Percentiles rank a stretch among this genome's conserved stretches.
Evolutionary conservation across 129 eudicot species (phyloP).

Genomic region (Centaurea solstitialis): DNA sequence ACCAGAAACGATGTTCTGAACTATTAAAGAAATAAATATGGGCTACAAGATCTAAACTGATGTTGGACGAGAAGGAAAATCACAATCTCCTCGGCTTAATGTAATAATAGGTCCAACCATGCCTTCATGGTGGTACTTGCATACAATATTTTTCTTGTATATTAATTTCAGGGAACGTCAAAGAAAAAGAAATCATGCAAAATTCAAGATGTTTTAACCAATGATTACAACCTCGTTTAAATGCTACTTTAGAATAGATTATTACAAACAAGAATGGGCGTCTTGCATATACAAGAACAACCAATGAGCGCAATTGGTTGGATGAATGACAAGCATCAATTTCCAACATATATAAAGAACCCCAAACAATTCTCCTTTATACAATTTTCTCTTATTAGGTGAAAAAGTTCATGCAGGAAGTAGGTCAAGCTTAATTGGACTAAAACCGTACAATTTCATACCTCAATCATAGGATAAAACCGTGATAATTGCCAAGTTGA

Average conservation of each 20-base stretch:
- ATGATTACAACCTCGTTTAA: neutral
- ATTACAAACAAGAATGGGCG: neutral
- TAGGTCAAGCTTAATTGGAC: neutral
- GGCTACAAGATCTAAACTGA: neutral
- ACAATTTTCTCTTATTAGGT: neutral
- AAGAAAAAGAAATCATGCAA: neutral
- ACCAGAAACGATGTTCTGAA: neutral
- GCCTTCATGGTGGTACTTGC: neutral
- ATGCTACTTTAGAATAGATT: neutral
- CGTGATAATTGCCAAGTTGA: conserved; percentile 91
- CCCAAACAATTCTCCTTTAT: neutral
- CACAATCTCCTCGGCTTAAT: neutral
- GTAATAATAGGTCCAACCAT: neutral
- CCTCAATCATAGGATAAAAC: conserved; percentile 95
- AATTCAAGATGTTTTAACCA: neutral
- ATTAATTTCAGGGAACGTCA: neutral
- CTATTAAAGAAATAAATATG: neutral
- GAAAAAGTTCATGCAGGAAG: neutral
- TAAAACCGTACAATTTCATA: conserved; percentile 23
- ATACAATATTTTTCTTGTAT: neutral
- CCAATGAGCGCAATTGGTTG: neutral
- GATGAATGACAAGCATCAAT: neutral
- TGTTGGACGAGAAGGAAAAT: neutral
- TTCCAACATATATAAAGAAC: neutral
- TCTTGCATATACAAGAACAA: neutral